Percentiles rank a stretch among this genome's conserved stretches.
These are phyloP conservation scores for Hydnomerulius pinastri DNA, from an alignment of 768 basidiomycete genomes.

Conservation along the genomic window DNA sequence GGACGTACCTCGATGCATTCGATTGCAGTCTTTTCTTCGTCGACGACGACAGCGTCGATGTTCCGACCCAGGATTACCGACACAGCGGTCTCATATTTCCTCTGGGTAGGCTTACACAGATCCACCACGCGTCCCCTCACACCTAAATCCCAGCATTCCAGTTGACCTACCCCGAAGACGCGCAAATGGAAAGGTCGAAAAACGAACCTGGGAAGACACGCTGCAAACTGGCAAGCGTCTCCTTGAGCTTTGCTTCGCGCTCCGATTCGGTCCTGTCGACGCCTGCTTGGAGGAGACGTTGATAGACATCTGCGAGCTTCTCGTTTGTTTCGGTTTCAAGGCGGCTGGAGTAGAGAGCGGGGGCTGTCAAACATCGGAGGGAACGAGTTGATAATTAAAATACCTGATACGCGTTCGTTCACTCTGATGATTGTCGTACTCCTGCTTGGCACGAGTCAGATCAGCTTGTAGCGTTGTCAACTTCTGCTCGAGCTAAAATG, in stretches of 20 bases:
- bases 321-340: slow-evolving; percentile 91
- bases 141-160: too few species aligned
- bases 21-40: slow-evolving; percentile 95
- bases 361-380: neutral
- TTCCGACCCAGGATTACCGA: slow-evolving; percentile 92
- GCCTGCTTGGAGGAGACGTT: slow-evolving; percentile 86
- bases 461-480: slow-evolving; percentile 58
- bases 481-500: slow-evolving; percentile 55
- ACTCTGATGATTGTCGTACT: slow-evolving; percentile 82
- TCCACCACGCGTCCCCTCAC: slow-evolving; percentile 93
- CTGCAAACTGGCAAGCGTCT: slow-evolving; percentile 81
- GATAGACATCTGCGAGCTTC: slow-evolving; percentile 79
- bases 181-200: too few species aligned
- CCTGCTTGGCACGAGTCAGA: slow-evolving; percentile 65
- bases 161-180: too few species aligned
- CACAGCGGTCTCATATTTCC: slow-evolving; percentile 91
- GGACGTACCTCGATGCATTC: slow-evolving; percentile 88
- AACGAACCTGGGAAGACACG: slow-evolving; percentile 81
- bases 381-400: slow-evolving; percentile 22
- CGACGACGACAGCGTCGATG: slow-evolving; percentile 94
- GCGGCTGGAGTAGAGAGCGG: slow-evolving; percentile 51
- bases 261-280: slow-evolving; percentile 88
- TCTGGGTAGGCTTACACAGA: slow-evolving; percentile 89
- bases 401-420: slow-evolving; percentile 82
- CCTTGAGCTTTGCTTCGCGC: slow-evolving; percentile 80